Evolutionary conservation across 805 yeast species (phyloP).

Genomic region (Blastobotrys muscicola): DNA sequence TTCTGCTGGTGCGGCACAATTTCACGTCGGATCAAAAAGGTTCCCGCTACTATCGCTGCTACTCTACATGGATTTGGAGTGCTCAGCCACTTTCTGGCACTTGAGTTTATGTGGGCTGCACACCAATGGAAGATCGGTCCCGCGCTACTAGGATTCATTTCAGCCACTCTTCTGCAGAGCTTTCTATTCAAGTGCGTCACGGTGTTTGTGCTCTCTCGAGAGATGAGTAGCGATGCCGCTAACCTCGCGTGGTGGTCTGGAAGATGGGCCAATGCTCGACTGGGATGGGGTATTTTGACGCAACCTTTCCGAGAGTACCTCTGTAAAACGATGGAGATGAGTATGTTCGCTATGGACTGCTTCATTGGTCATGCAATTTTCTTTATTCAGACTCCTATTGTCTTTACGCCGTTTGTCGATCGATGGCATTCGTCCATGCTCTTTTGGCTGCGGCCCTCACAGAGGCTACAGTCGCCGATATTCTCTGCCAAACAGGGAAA

Average conservation of each 20-base stretch:
- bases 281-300: constrained; percentile 75
- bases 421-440: constrained; percentile 88
- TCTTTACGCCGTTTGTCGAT: constrained; percentile 72
- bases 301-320: constrained; percentile 79
- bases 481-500: constrained; percentile 66
- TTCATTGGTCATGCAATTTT: constrained; percentile 72
- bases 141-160: constrained; percentile 52
- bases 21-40: constrained; percentile 43
- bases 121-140: constrained; percentile 59
- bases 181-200: constrained; percentile 45
- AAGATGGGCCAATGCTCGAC: constrained; percentile 47
- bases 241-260: constrained; percentile 61
- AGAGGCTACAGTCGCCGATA: constrained; percentile 79
- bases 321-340: constrained; percentile 78
- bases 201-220: constrained; percentile 47
- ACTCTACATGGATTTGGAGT: constrained; percentile 47
- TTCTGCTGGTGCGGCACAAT: constrained; percentile 24
- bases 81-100: constrained; percentile 42
- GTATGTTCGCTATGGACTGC: constrained; percentile 88
- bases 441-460: constrained; percentile 89
- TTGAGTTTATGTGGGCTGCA: constrained; percentile 55
- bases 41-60: constrained; percentile 47
- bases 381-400: constrained; percentile 71
- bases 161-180: constrained; percentile 46
- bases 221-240: constrained; percentile 46